Conservation (phyloP, 2,329 filamentous ascomycete genomes). For the Colletotrichum spaethianum region DNA sequence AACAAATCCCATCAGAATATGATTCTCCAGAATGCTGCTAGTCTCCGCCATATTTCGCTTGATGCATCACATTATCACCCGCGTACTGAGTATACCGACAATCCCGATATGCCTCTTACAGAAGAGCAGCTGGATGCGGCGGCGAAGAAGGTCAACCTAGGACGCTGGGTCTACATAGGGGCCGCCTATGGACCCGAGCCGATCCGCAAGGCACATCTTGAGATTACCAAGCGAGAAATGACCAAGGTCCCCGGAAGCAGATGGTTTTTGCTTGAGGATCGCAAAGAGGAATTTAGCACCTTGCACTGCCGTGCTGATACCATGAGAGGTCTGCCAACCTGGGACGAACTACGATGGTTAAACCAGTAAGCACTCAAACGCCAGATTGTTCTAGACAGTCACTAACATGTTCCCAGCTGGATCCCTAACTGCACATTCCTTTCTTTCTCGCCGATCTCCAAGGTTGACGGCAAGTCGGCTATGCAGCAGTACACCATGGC, state of each 20-base stretch:
- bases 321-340: conserved; percentile 50
- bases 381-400: background rate
- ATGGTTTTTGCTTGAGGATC: conserved; percentile 40
- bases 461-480: conserved; percentile 59
- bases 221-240: conserved; percentile 31
- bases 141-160: conserved; percentile 54
- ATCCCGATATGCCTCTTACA: conserved; percentile 47
- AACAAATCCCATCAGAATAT: conserved; percentile 30
- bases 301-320: conserved; percentile 44
- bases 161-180: conserved; percentile 63
- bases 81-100: conserved; percentile 46
- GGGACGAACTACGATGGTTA: conserved; percentile 57
- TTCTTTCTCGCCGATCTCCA: conserved; percentile 61
- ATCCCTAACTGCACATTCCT: conserved; percentile 60
- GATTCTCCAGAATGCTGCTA: conserved; percentile 62
- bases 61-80: conserved; percentile 56
- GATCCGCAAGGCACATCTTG: conserved; percentile 44
- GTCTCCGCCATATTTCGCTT: conserved; percentile 58
- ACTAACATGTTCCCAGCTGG: conserved; percentile 46
- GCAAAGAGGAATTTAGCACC: conserved; percentile 47
- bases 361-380: conserved; percentile 42
- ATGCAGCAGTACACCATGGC: conserved; percentile 54
- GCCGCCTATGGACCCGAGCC: conserved; percentile 51
- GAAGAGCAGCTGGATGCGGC: conserved; percentile 57
- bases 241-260: conserved; percentile 30